Evolutionary conservation across 2,329 filamentous ascomycete species (phyloP), one percentile per base, ranked within the genome.

Genomic region (Stachybotrys elegans): DNA sequence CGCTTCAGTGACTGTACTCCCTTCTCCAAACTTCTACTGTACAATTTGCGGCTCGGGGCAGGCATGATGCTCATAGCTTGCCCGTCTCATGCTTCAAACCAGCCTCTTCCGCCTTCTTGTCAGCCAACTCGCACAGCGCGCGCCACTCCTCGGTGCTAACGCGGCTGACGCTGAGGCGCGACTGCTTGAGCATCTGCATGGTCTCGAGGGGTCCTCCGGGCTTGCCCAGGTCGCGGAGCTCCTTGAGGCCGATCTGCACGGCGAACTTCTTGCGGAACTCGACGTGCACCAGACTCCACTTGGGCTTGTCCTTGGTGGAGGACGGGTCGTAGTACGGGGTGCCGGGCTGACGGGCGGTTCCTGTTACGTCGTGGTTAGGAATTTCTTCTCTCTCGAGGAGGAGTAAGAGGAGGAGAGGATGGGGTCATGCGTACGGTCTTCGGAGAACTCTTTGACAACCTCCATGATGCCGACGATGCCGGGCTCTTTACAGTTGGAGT

Each of bases 381-480:
- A 6, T 21, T 34, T 9, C 7, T 2, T 2, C 17, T 7, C 13
- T 36, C 34, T n/a, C 9, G 34, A 12, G 19, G 7, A 7, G 22
- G 12, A n/a, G 5, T 0, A 13, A 2, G 2, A 3, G 1, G 1
- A 4, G 9, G 1, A 3, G 13, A 2, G 4, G 6, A 6, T 2
- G 21, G 9, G 6, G 6, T 4, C 8, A 8, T 14, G 13, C 78
- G 54, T 68, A 88, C 86, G 68, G 57, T 98, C 93, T 8, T 88
- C 77, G 3, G 84, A 84, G 52, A 88, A 86, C 60, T 95, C 91
- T 51, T 80, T 76, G 14, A 94, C 90, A 50, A 98, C 86, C 57
- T 93, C 86, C 86, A 95, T 91, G 16, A 84, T 79, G 2, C 91
- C 91, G 2, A 84, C 89, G 39, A 97, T 89, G 3, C 88, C 92